Base-by-base conservation (phyloP, 2,329 filamentous ascomycete species). In the Tolypocladium tundrense region DNA sequence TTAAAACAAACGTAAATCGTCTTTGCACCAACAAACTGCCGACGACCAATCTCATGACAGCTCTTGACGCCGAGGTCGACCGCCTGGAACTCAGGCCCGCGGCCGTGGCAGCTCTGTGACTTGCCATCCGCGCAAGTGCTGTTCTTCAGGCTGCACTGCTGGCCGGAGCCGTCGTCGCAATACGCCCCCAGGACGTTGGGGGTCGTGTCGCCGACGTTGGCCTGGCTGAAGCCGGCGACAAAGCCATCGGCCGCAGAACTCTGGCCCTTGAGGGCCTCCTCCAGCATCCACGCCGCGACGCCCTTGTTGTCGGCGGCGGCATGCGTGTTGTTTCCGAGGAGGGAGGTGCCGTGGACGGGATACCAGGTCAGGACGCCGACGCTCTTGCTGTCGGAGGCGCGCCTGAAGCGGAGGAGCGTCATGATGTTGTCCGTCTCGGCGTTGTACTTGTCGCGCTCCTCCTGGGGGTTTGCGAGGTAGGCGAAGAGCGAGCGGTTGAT, bases 251-350 rank as follows among this genome's bases (percentile, higher is more conserved):
- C 80, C 40, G 85, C 84, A 21, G 75, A 77, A 1, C 76, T 67
- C 21, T 83, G 77, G n/a, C 71, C 72, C 2, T 74, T 69, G 54
- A 88, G 79, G 55, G 82, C 85, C 63, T 88, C 82, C 69, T 97
- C 93, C 56, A 97, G 87, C 14, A 96, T 76, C 68, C 88, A 88
- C 0, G 92, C 89, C 2, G 93, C 92, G 8, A 96, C 90, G 14
- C 93, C 93, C 74, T 97, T 97, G 76, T 97, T 97, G 71, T 97
- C 93, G n/a, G 90, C 93, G 3, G 91, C 87, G 55, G 94, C 84
- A 16, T 96, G 79, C 0, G 91, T 97, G 73, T 96, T 96, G 74
- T 97, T 97, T 57, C 89, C 88, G 31, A 92, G 84, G 72, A 97
- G 83, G 0, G 91, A 96, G 0, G 93, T 97, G 53, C 92, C 92